These are phyloP conservation scores for Tripidium arundinaceum DNA, from an alignment of 202 grass and related monocot genomes.

Conservation along the genomic window DNA sequence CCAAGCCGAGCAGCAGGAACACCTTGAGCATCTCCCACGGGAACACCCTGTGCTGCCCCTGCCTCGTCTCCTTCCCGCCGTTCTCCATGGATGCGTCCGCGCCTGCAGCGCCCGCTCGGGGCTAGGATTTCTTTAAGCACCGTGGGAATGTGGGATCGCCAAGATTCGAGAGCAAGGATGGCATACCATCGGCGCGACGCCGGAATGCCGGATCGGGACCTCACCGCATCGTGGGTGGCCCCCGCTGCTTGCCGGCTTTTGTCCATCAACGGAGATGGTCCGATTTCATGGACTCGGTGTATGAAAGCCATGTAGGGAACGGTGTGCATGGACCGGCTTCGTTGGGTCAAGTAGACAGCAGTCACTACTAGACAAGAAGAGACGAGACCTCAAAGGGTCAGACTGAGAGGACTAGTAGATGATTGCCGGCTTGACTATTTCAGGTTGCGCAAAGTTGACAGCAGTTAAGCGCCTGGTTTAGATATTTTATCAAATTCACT, in stretches of 20 bases:
- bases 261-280: background rate
- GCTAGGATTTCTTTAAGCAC: background rate
- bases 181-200: conserved; percentile 11
- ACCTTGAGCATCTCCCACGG: conserved; percentile 53
- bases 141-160: background rate
- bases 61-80: conserved; percentile 49
- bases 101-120: conserved; percentile 43
- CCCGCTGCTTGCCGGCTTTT: background rate
- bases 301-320: background rate
- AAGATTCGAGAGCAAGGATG: conserved; percentile 26
- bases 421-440: background rate
- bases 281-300: background rate
- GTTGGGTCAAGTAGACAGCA: too few relatives aligned
- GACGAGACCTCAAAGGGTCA: too few relatives aligned
- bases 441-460: background rate
- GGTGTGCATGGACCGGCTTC: too few relatives aligned
- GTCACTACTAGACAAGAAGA: too few relatives aligned
- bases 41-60: conserved; percentile 39
- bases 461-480: too few relatives aligned
- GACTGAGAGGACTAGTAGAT: background rate
- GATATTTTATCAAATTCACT: too few relatives aligned
- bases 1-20: conserved; percentile 61
- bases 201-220: background rate
- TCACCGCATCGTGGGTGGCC: background rate
- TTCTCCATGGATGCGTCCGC: conserved; percentile 68